Evolutionary conservation across 1,284 basidiomycete genomes (phyloP).

Genomic region (Puccinia horiana): DNA sequence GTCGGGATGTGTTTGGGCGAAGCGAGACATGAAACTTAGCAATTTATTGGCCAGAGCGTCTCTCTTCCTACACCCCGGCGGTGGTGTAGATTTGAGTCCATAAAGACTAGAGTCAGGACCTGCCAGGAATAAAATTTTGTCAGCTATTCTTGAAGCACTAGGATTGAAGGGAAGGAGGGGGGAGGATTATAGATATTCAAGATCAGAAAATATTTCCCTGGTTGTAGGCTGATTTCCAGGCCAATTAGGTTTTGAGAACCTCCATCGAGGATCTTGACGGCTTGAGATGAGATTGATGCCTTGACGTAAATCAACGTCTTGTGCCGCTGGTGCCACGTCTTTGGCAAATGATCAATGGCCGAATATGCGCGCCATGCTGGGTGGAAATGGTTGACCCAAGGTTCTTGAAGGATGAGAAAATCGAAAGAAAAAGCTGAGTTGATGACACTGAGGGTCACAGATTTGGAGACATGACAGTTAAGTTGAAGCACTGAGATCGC

Average conservation of each 20-base stretch:
- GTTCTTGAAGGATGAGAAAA: background rate
- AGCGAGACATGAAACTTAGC: background rate
- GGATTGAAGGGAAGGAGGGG: background rate
- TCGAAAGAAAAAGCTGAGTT: no score
- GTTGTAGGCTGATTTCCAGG: background rate
- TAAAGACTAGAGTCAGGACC: background rate
- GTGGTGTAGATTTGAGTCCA: constrained; percentile 19
- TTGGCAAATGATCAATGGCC: background rate
- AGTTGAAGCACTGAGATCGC: background rate
- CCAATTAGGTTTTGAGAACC: background rate
- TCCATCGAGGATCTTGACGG: background rate
- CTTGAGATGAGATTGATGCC: background rate
- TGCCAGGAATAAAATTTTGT: background rate
- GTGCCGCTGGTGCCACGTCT: background rate
- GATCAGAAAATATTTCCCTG: background rate
- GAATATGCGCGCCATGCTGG: background rate
- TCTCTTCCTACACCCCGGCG: background rate
- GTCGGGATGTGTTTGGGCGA: constrained; percentile 8
- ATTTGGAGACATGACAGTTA: no score
- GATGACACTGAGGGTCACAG: background rate
- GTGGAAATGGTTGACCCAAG: background rate
- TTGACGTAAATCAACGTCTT: background rate
- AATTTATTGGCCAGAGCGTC: background rate
- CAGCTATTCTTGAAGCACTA: background rate
- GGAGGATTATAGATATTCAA: constrained; percentile 21